Evolutionary conservation across 495 filamentous ascomycete genomes (phyloP), one percentile per base, ranked within the genome.

Genomic region (Penicillium odoratum): DNA sequence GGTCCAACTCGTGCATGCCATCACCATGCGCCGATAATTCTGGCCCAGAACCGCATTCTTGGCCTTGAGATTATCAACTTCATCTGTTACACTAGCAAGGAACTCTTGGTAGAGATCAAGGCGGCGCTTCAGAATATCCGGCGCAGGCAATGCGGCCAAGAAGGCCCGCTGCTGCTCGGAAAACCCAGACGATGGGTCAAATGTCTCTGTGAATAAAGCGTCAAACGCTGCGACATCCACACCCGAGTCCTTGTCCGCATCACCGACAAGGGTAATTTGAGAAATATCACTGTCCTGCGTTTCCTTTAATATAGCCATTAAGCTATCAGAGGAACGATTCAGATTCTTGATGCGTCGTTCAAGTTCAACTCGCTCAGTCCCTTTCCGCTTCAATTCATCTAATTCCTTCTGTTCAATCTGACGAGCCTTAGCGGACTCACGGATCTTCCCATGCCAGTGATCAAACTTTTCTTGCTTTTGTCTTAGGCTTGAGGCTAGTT

Each of bases 401-500:
- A 93, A 73, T 18, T 79, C 80, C 53, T 85, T 85, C 44, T 89
- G 87, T 52, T 91, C 87, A 51, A 89, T 85, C 56, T 87, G 86
- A 8, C 95, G 80, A 33, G 85, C 84, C 36, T 88, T 81, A n/a
- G 91, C 92, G 5, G 88, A 84, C 31, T 92, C 86, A 36, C 90
- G 87, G 45, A 98, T 85, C 26, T 85, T 83, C 26, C 79, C 73
- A 65, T 96, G 90, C 54, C 91, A 85, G 30, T 83, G 74, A 62
- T 93, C 90, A 56, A 96, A 86, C 16, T 85, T 79, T 30, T 88
- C 83, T 76, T 97, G 93, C 62, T 96, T 96, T 43, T 84, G 79
- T 36, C 83, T 86, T 31, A 95, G 76, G 57, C 88, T 88, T n/a
- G 81, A 76, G 21, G 88, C 85, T 68, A 96, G 90, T 40, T 89